These are phyloP conservation scores for Erysiphe pulchra DNA, from an alignment of 2,329 filamentous ascomycete genomes.

Conservation along the genomic window DNA sequence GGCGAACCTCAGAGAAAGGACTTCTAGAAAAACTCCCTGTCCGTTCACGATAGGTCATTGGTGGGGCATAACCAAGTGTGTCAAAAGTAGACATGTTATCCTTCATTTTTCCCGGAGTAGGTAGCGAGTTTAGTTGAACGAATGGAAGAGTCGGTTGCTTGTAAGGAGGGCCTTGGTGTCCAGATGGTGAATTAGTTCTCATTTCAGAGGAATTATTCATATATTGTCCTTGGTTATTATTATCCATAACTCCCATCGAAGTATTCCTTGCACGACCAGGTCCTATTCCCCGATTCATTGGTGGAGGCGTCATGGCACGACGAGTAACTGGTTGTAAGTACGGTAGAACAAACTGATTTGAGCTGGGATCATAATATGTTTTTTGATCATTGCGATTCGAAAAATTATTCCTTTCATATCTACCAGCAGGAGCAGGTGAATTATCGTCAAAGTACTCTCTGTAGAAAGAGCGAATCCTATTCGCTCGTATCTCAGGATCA, in stretches of 20 bases:
- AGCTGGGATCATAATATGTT: conserved; percentile 10
- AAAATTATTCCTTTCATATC: conserved; percentile 59
- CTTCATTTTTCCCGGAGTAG: conserved; percentile 61
- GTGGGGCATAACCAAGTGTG: conserved; percentile 71
- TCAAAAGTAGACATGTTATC: conserved; percentile 53
- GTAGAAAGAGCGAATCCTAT: conserved; percentile 95
- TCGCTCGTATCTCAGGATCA: conserved; percentile 81
- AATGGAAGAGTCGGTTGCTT: conserved; percentile 46
- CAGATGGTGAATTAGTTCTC: conserved; percentile 32
- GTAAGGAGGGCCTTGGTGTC: conserved; percentile 11
- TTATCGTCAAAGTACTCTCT: conserved; percentile 96
- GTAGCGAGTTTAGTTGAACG: conserved; percentile 44
- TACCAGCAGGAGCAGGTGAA: conserved; percentile 18
- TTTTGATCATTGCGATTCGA: conserved; percentile 46
- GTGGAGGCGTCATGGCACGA: conserved; percentile 88
- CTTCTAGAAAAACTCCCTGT: conserved; percentile 42
- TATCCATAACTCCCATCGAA: conserved; percentile 20
- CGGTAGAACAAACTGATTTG: conserved; percentile 39
- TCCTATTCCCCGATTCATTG: conserved; percentile 19
- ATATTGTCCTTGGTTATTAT: conserved; percentile 4
- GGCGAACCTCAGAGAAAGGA: conserved; percentile 22
- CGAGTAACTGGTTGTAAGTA: conserved; percentile 68
- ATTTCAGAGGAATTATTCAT: conserved; percentile 18
- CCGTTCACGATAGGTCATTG: conserved; percentile 36
- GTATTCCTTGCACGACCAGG: conserved; percentile 19